phyloP scores from a whole-genome alignment of 257 asterid genomes.

The Thymus quinquecostatus region DNA sequence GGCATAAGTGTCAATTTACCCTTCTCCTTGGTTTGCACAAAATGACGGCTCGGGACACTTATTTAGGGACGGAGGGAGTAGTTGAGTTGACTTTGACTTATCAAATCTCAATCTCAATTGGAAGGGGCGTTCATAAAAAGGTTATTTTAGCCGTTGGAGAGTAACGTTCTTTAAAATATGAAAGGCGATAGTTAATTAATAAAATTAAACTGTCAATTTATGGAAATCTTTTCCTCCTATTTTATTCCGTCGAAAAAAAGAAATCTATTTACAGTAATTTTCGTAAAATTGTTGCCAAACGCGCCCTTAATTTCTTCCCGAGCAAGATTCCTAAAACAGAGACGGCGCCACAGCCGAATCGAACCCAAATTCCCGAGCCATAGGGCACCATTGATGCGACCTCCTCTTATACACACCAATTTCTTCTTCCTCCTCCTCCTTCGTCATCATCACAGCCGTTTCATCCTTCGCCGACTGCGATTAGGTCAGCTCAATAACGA shows the following conservation, averaged over 20 bases:
- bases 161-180: too few species aligned
- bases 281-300: slow-evolving; percentile 1
- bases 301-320: slow-evolving; percentile 4
- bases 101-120: too few species aligned
- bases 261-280: background rate
- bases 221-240: background rate
- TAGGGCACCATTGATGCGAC: slow-evolving; percentile 23
- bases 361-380: slow-evolving; percentile 25
- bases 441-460: background rate
- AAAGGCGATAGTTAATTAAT: too few species aligned
- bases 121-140: too few species aligned
- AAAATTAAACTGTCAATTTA: background rate
- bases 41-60: too few species aligned
- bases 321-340: background rate
- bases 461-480: slow-evolving; percentile 31
- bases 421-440: background rate
- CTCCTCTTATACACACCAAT: background rate
- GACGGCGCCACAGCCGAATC: slow-evolving; percentile 14
- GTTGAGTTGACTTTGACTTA: too few species aligned
- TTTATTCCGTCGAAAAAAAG: background rate
- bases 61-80: too few species aligned
- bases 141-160: too few species aligned
- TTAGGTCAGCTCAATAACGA: slow-evolving; percentile 23
- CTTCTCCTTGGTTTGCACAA: too few species aligned
- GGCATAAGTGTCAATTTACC: too few species aligned